Evolutionary conservation across 352 stramenopile species (phyloP).

Genomic region (Phytopythium boreale): DNA sequence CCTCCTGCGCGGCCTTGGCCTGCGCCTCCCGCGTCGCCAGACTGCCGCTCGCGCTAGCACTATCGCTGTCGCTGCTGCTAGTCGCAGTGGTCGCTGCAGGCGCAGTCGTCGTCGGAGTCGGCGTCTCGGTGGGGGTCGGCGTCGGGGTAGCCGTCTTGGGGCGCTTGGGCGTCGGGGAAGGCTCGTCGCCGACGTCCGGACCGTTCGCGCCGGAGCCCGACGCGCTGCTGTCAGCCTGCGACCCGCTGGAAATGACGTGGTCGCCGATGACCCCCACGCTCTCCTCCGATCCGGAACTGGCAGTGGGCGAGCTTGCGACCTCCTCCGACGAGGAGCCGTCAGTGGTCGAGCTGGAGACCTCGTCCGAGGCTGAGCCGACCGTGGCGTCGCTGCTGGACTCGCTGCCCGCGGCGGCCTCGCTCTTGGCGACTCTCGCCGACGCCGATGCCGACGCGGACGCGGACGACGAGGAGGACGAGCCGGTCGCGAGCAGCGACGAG

Average conservation of each 20-base stretch:
- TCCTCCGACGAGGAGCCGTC: conserved; percentile 1
- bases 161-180: conserved; percentile 8
- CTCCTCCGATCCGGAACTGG: neutral
- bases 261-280: neutral
- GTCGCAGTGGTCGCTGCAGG: conserved; percentile 8
- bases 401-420: neutral
- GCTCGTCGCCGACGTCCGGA: conserved; percentile 33
- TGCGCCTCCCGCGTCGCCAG: conserved; percentile 40
- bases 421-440: too few relatives aligned
- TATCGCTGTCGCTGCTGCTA: conserved; percentile 1
- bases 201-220: conserved; percentile 6
- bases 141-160: conserved; percentile 11
- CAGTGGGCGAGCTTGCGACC: neutral
- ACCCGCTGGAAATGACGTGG: neutral
- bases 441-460: neutral
- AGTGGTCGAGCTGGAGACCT: neutral
- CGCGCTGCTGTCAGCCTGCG: neutral
- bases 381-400: neutral
- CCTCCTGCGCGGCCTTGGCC: conserved; percentile 31
- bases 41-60: conserved; percentile 17
- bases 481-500: conserved; percentile 14
- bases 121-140: conserved; percentile 11
- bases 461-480: conserved; percentile 12
- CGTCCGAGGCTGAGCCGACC: neutral
- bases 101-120: conserved; percentile 11